Base-by-base conservation (phyloP, 257 asterid genomes). In the Apocynum venetum region DNA sequence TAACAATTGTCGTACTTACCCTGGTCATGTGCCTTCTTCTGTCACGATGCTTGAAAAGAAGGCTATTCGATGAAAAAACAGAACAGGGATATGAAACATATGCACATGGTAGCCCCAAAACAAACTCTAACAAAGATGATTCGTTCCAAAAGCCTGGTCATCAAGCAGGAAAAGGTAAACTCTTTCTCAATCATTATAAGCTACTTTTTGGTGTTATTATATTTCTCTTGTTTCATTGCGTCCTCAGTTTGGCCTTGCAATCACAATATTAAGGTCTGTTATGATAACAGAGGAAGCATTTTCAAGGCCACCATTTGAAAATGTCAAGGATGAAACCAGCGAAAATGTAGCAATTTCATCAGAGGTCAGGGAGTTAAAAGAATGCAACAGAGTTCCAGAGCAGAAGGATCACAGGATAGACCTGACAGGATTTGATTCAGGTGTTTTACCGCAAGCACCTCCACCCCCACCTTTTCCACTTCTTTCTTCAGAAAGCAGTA, bases 391-490 rank as follows among this genome's bases (percentile, higher is more conserved):
- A 66, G 70, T 73, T 36, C 40, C 63, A 57, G 81, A 83, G 80
- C 79, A 70, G 74, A 87, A 79, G 55, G 92, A 87, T 75, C 90
- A 91, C 76, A 82, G 76, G 70, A 83, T 87, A 63, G 78, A 80
- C 71, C 55, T 74, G 61, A 31, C 74, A 36, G 82, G 51, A 60
- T 52, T 47, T 5, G 47, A 77, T 67, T 77, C 82, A 48, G 83
- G 76, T 70, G 55, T 81, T 76, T 64, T 36, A 1, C 82, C 86
- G 31, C 80, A 77, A 66, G 57, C 68, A 46, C 88, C 90, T 3
- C 84, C 87, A 69, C 80, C 83, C 51, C 92, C 86, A 67, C 97
- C 93, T 78, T 87, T 92, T 82, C 82, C 87, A 4, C 86, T 88
- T 76, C 86, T 87, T 70, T 88, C 97, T 55, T 87, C 93, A 41